phyloP scores from a whole-genome alignment of 352 stramenopile genomes.

The Globisporangium heterothallicum region DNA sequence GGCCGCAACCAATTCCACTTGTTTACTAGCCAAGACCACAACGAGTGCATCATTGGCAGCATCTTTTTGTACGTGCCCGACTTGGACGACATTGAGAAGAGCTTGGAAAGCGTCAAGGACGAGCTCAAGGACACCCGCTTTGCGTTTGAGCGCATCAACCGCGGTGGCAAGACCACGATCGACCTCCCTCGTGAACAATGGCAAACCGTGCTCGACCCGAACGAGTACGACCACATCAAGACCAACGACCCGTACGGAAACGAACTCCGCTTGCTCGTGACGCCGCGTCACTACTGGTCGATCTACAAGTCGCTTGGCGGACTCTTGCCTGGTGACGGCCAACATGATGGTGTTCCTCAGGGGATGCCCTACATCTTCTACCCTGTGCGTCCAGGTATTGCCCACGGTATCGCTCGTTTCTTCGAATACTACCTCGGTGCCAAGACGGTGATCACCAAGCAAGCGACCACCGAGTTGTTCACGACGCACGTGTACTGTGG shows the following conservation, averaged over 20 bases:
- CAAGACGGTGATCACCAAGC: slow-evolving; percentile 41
- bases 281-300: slow-evolving; percentile 52
- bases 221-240: slow-evolving; percentile 54
- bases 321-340: slow-evolving; percentile 33
- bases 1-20: slow-evolving; percentile 70
- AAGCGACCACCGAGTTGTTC: slow-evolving; percentile 26
- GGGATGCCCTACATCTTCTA: slow-evolving; percentile 59
- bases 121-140: slow-evolving; percentile 53
- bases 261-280: slow-evolving; percentile 44
- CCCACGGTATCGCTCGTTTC: slow-evolving; percentile 54
- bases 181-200: slow-evolving; percentile 50
- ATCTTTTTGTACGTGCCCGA: slow-evolving; percentile 62
- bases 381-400: slow-evolving; percentile 48
- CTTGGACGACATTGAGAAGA: slow-evolving; percentile 52
- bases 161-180: slow-evolving; percentile 35
- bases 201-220: slow-evolving; percentile 43
- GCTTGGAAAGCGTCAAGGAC: slow-evolving; percentile 30
- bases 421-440: slow-evolving; percentile 64
- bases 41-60: slow-evolving; percentile 48
- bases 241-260: slow-evolving; percentile 61
- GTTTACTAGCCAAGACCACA: slow-evolving; percentile 52
- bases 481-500: slow-evolving; percentile 45
- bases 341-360: slow-evolving; percentile 34
- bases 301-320: slow-evolving; percentile 52
- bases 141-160: slow-evolving; percentile 46